A percentile compares a stretch with the other conserved stretches of the same genome.
Evolutionary conservation across 192 early-diverging fungal genomes (phyloP).

Genomic region (Rhizophagus prolifer): DNA sequence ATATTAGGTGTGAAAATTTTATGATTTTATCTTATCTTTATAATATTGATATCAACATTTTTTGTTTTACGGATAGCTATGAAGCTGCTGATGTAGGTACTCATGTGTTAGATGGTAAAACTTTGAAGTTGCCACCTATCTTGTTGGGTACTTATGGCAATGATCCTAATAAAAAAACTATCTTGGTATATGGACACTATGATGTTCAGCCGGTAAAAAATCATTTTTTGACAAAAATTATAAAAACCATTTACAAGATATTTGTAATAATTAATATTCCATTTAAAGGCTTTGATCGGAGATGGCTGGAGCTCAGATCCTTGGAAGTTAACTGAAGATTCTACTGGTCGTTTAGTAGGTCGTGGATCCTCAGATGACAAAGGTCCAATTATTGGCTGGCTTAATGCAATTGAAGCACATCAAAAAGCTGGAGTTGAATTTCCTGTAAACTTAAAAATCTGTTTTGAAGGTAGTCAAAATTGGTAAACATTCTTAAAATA

Average conservation of each 20-base stretch:
- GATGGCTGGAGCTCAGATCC: slow-evolving; percentile 94
- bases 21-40: neutral
- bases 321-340: slow-evolving; percentile 83
- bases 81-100: slow-evolving; percentile 73
- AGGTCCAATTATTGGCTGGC: slow-evolving; percentile 96
- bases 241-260: neutral
- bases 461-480: slow-evolving; percentile 92
- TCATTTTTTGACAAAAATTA: no score
- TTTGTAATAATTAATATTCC: neutral
- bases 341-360: slow-evolving; percentile 80
- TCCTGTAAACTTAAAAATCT: slow-evolving; percentile 95
- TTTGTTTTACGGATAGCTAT: slow-evolving; percentile 36
- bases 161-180: slow-evolving; percentile 91
- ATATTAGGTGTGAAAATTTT: slow-evolving; percentile 52
- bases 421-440: slow-evolving; percentile 86
- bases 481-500: neutral
- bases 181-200: slow-evolving; percentile 97
- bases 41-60: neutral
- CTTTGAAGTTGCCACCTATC: slow-evolving; percentile 85
- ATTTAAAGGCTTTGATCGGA: slow-evolving; percentile 57
- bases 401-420: slow-evolving; percentile 94
- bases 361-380: slow-evolving; percentile 98
- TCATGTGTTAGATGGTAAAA: slow-evolving; percentile 78
- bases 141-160: slow-evolving; percentile 89
- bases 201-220: slow-evolving; percentile 90